phyloP scores from a whole-genome alignment of 768 basidiomycete genomes.

The Lactarius deliciosus region DNA sequence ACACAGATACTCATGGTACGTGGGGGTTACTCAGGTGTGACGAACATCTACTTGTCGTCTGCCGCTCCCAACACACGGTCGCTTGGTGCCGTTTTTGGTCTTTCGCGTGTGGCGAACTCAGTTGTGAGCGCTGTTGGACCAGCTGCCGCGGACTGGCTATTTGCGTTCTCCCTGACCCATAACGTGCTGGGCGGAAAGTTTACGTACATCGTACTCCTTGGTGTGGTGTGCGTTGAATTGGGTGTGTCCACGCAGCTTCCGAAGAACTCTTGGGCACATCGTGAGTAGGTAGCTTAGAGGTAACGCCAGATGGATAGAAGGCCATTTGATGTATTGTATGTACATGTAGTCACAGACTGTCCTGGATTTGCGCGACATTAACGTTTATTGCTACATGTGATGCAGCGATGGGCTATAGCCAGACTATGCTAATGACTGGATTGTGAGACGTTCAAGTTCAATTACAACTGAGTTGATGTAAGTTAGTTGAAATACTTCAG shows the following conservation, averaged over 20 bases:
- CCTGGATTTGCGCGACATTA: not conserved
- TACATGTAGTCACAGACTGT: not conserved
- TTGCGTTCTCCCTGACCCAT: slow-evolving; percentile 54
- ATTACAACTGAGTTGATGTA: no score
- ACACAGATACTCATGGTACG: not conserved
- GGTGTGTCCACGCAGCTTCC: slow-evolving; percentile 3
- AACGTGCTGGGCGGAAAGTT: slow-evolving; percentile 24
- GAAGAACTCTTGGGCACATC: not conserved
- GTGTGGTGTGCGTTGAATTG: not conserved
- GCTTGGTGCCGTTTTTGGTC: slow-evolving; percentile 66
- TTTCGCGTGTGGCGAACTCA: slow-evolving; percentile 39
- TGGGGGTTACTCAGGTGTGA: slow-evolving; percentile 46
- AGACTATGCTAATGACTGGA: no score
- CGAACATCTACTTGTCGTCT: slow-evolving; percentile 67
- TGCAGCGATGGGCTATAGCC: no score
- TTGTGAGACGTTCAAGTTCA: no score
- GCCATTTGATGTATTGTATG: not conserved
- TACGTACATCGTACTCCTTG: not conserved
- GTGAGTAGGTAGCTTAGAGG: not conserved
- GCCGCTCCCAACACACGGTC: slow-evolving; percentile 62
- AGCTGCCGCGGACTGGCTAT: slow-evolving; percentile 58
- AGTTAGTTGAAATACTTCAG: no score
- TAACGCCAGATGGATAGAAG: not conserved
- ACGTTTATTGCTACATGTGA: no score
- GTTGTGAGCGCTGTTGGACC: slow-evolving; percentile 50